These are phyloP conservation scores for Malus orientalis DNA, from an alignment of 306 rosid genomes.

Conservation along the genomic window DNA sequence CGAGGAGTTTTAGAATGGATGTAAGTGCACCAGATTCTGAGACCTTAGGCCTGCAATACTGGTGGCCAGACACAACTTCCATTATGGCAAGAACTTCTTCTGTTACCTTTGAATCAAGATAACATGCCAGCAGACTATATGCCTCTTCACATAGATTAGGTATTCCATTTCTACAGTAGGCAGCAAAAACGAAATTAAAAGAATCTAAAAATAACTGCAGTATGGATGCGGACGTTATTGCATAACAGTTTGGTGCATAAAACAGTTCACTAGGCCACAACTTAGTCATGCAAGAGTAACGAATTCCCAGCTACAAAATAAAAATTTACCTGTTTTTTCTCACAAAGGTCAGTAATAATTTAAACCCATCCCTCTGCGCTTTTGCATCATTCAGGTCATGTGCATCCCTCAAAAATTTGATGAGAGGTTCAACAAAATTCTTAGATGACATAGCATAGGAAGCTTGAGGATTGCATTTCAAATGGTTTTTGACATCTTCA, in stretches of 20 bases:
- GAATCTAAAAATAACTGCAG: not conserved
- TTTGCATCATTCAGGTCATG: conserved; percentile 36
- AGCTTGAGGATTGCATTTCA: conserved; percentile 35
- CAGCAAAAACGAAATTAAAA: not conserved
- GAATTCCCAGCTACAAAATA: not conserved
- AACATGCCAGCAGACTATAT: conserved; percentile 37
- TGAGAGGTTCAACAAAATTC: conserved; percentile 46
- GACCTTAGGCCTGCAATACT: conserved; percentile 29
- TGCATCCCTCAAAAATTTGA: conserved; percentile 60
- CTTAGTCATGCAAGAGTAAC: not conserved
- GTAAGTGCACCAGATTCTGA: conserved; percentile 44
- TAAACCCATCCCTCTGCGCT: conserved; percentile 58
- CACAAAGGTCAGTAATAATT: conserved; percentile 47
- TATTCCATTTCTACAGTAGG: conserved; percentile 42
- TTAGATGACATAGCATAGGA: conserved; percentile 32
- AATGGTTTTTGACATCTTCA: conserved; percentile 45
- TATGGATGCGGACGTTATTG: not conserved
- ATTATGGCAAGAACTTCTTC: conserved; percentile 58
- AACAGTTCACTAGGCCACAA: not conserved
- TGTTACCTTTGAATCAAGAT: conserved; percentile 49
- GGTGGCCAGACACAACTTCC: conserved; percentile 56
- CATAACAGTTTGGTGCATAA: not conserved
- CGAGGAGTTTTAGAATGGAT: conserved; percentile 40
- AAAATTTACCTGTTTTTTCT: conserved; percentile 54
- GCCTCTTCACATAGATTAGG: conserved; percentile 35